Evolutionary conservation across 371 early-diverging fungal genomes (phyloP).

Genomic region (Zychaea mexicana): DNA sequence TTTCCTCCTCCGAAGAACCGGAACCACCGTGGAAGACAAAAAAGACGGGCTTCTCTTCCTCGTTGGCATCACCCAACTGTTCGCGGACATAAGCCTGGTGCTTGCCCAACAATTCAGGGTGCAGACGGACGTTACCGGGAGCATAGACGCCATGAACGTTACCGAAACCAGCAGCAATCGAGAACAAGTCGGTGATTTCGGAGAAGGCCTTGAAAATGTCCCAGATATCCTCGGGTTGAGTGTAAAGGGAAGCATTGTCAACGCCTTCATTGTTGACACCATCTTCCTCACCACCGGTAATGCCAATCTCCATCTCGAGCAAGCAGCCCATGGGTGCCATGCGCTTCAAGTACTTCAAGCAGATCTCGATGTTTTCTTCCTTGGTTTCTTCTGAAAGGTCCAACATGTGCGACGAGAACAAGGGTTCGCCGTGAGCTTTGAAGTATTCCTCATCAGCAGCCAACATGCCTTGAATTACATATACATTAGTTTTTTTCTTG

Average conservation of each 20-base stretch:
- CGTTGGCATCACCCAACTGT: slow-evolving; percentile 49
- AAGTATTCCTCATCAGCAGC: slow-evolving; percentile 91
- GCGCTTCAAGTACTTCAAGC: slow-evolving; percentile 86
- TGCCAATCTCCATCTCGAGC: slow-evolving; percentile 96
- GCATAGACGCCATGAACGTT: slow-evolving; percentile 95
- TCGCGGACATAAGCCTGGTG: slow-evolving; percentile 83
- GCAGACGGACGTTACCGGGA: slow-evolving; percentile 90
- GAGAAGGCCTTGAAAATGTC: slow-evolving; percentile 86
- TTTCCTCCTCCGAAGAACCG: slow-evolving; percentile 85
- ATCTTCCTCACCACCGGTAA: slow-evolving; percentile 95
- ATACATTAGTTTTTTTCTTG: not conserved
- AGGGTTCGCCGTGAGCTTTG: slow-evolving; percentile 86
- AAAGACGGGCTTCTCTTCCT: slow-evolving; percentile 78
- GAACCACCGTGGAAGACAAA: slow-evolving; percentile 97
- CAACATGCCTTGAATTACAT: slow-evolving; percentile 60
- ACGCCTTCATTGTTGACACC: slow-evolving; percentile 92
- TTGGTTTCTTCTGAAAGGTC: slow-evolving; percentile 91
- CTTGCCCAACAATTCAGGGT: slow-evolving; percentile 87
- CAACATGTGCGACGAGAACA: slow-evolving; percentile 97
- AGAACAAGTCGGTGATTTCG: slow-evolving; percentile 79
- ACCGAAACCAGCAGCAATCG: slow-evolving; percentile 89
- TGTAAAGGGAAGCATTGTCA: slow-evolving; percentile 86
- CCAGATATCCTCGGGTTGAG: slow-evolving; percentile 93
- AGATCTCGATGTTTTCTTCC: slow-evolving; percentile 89
- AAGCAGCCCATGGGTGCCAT: slow-evolving; percentile 83